Percentiles rank a stretch among this genome's conserved stretches.
Conservation (phyloP, 805 yeast species). For the Suhomyces sp. region DNA sequence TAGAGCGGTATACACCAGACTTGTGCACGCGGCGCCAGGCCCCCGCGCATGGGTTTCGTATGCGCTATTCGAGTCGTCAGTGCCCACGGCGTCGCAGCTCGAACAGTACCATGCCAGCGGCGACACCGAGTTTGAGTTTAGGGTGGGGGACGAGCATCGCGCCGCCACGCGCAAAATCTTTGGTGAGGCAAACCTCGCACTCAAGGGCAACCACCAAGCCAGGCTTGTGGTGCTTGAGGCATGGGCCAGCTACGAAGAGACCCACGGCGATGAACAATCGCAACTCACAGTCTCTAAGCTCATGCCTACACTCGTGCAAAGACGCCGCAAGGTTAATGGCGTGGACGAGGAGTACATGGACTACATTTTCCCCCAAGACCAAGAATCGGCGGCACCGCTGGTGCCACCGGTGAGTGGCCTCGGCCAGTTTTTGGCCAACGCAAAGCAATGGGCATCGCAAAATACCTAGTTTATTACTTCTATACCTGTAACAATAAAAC, state of each 20-base stretch:
- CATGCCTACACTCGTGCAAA: conserved; percentile 53
- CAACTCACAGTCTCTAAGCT: conserved; percentile 37
- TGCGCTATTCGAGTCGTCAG: conserved; percentile 69
- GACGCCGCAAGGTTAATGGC: conserved; percentile 43
- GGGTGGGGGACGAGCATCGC: conserved; percentile 49
- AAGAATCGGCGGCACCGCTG: conserved; percentile 6
- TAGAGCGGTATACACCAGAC: conserved; percentile 45
- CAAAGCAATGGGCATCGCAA: conserved; percentile 32
- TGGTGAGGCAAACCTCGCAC: conserved; percentile 47
- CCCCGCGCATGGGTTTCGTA: conserved; percentile 56
- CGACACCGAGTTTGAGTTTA: conserved; percentile 51
- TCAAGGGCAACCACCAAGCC: conserved; percentile 41
- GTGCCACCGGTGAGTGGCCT: conserved; percentile 20
- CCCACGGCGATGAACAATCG: conserved; percentile 51
- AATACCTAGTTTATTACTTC: background rate
- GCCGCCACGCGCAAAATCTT: conserved; percentile 54
- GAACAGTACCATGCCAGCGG: conserved; percentile 34
- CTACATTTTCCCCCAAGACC: conserved; percentile 67
- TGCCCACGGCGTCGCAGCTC: conserved; percentile 54
- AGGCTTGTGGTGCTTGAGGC: conserved; percentile 58
- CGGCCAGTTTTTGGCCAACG: conserved; percentile 41
- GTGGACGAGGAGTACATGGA: conserved; percentile 54
- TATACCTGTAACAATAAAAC: background rate
- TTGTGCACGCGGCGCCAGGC: conserved; percentile 30
- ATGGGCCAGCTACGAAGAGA: conserved; percentile 59